Base-by-base conservation (phyloP, 371 early-diverging fungal species). In the Mucor irregularis region DNA sequence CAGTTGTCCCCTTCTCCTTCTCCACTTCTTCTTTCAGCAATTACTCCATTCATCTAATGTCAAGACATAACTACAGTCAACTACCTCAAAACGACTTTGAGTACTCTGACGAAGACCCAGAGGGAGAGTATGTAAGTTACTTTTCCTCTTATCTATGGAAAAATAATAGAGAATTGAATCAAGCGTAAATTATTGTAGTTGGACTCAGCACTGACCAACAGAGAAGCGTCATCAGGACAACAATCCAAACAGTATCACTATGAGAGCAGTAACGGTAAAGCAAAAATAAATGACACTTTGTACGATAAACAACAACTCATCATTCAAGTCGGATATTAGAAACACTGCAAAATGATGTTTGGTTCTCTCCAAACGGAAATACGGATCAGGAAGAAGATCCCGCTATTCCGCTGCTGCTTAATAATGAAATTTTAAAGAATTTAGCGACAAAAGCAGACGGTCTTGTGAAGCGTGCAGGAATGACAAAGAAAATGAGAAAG, bases 191-290 rank as follows among this genome's bases (percentile, higher is more conserved):
- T 19, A 14, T 1, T 9, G n/a, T 34, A 34, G 35, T 11, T 34
- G n/a, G 35, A 34, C n/a, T 34, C 35, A 14, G 35, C 35, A 34
- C 35, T 11, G 11, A 34, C 4, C n/a, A 38, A 38, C n/a, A 35
- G 5, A 8, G 37, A n/a, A n/a, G n/a, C n/a, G n/a, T n/a, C n/a
- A n/a, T n/a, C n/a, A n/a, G n/a, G n/a, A n/a, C n/a, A n/a, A n/a
- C n/a, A n/a, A n/a, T n/a, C n/a, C n/a, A n/a, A n/a, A 25, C 25
- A 49, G 49, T 24, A 49, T 38, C 39, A 42, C 29, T 52, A 52
- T 52, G 42, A 39, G 16, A 40, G 50, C 39, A 50, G 50, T 25
- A 50, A 28, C 17, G 35, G 39, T 28, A 50, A 29, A 28, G 10
- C 30, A 16, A 43, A 49, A 38, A 38, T 38, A 38, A n/a, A 14